Evolutionary conservation across 352 stramenopile species (phyloP), one percentile per base, ranked within the genome.

Genomic region (Lagenidium sp.): DNA sequence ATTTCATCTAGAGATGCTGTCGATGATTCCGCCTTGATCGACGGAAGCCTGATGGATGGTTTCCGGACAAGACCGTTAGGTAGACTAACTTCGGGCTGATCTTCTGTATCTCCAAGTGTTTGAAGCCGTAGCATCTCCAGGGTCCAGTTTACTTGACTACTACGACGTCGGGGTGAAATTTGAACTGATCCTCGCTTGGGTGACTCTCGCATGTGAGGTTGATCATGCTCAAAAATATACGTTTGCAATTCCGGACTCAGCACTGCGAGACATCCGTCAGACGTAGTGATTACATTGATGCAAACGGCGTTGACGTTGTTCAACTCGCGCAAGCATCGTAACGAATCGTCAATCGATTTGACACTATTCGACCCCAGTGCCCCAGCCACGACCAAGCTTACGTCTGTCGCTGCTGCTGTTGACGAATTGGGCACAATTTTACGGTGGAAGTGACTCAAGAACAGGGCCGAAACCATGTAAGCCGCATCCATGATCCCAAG

Each of bases 391-490:
- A 20, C 24, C 39, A 59, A 49, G n/a, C n/a, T n/a, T n/a, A n/a
- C n/a, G n/a, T n/a, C n/a, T n/a, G n/a, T n/a, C n/a, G n/a, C n/a
- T n/a, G n/a, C n/a, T n/a, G n/a, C n/a, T n/a, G n/a, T n/a, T n/a
- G n/a, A n/a, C n/a, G n/a, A n/a, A n/a, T n/a, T n/a, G n/a, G n/a
- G n/a, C n/a, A n/a, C n/a, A n/a, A n/a, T n/a, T n/a, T 41, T 37
- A 1, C 50, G 44, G 28, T 44, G 40, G 16, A 60, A 60, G 36
- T 60, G 52, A 28, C 51, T 41, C 6, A 60, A 26, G 30, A 60
- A 60, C 16, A 60, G 26, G 8, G 41, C 21, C 2, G 40, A 39
- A 19, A 60, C 42, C 15, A 23, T 21, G 1, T 35, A 20, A 15
- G 52, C 50, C 6, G 52, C 52, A 32, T 60, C 44, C 1, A 29